Evolutionary conservation across 1,284 basidiomycete genomes (phyloP).

Genomic region (Heliocybe sulcata): DNA sequence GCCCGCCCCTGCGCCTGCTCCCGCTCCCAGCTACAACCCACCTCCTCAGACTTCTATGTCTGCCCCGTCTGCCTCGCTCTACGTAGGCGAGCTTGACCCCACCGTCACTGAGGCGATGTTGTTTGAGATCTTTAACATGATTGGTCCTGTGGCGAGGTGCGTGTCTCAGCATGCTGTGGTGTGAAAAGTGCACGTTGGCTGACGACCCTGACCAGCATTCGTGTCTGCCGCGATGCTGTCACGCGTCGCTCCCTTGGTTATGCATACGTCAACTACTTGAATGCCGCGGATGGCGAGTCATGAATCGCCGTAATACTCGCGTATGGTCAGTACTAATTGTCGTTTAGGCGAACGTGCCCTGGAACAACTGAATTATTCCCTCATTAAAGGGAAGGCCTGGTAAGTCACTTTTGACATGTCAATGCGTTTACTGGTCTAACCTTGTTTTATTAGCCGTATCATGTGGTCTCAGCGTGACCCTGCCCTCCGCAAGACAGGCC

Average conservation of each 20-base stretch:
- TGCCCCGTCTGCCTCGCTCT: slow-evolving; percentile 87
- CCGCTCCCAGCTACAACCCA: slow-evolving; percentile 41
- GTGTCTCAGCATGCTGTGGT: slow-evolving; percentile 3
- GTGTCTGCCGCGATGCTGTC: slow-evolving; percentile 99
- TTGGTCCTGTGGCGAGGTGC: slow-evolving; percentile 94
- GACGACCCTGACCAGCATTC: slow-evolving; percentile 58
- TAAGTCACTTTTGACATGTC: slow-evolving; percentile 24
- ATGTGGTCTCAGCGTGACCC: slow-evolving; percentile 99
- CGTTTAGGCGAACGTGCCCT: slow-evolving; percentile 87
- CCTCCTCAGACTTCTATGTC: slow-evolving; percentile 51
- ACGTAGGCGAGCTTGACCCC: slow-evolving; percentile 98
- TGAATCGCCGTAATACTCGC: neutral
- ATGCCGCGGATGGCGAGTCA: slow-evolving; percentile 83
- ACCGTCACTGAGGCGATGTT: slow-evolving; percentile 99
- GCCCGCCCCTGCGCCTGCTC: slow-evolving; percentile 35
- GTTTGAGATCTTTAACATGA: slow-evolving; percentile 99
- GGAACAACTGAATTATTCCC: slow-evolving; percentile 98
- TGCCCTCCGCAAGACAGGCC: slow-evolving; percentile 97
- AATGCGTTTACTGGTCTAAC: slow-evolving; percentile 8
- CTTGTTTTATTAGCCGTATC: slow-evolving; percentile 68
- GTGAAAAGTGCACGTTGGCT: neutral
- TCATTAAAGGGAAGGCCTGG: slow-evolving; percentile 98
- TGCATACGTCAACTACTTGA: slow-evolving; percentile 99
- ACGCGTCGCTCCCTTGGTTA: slow-evolving; percentile 99
- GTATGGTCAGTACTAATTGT: slow-evolving; percentile 8